phyloP scores from a whole-genome alignment of 768 basidiomycete genomes.

The Leccinum pellstonianum region DNA sequence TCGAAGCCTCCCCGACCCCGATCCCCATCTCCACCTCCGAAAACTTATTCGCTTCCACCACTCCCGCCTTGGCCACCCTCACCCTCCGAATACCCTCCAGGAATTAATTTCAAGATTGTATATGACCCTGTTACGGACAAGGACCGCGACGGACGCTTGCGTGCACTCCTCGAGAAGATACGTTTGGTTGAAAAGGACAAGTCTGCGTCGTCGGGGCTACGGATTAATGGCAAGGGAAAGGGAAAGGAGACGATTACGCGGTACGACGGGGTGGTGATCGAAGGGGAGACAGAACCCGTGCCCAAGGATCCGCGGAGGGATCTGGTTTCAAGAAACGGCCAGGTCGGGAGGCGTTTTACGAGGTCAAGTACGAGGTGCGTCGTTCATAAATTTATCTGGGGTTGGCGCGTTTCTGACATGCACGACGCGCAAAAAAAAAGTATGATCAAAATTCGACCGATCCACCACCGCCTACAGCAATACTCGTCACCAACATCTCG shows the following conservation, averaged over 20 bases:
- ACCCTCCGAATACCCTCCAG: constrained; percentile 45
- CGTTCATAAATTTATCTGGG: constrained; percentile 1
- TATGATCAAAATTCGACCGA: constrained; percentile 72
- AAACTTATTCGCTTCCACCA: constrained; percentile 41
- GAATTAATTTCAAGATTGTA: constrained; percentile 57
- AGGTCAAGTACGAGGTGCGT: constrained; percentile 57
- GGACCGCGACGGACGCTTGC: constrained; percentile 40
- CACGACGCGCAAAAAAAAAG: constrained; percentile 38
- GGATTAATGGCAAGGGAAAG: constrained; percentile 63
- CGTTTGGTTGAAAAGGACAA: constrained; percentile 33
- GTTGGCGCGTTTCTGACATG: constrained; percentile 2
- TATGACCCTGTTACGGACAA: constrained; percentile 60
- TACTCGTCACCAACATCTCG: constrained; percentile 71
- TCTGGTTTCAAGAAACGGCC: constrained; percentile 35
- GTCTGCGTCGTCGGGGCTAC: constrained; percentile 26
- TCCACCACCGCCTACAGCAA: constrained; percentile 68
- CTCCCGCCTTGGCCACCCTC: constrained; percentile 58
- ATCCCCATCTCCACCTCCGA: constrained; percentile 25
- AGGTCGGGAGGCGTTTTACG: constrained; percentile 41
- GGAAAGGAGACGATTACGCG: constrained; percentile 57
- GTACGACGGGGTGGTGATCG: constrained; percentile 55
- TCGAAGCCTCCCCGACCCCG: constrained; percentile 18
- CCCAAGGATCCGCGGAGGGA: constrained; percentile 54
- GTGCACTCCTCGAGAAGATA: constrained; percentile 42
- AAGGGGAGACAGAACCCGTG: constrained; percentile 40